Evolutionary conservation across 2,329 filamentous ascomycete species (phyloP), one percentile per base, ranked within the genome.

Genomic region (Davidsoniella neocaledoniae): DNA sequence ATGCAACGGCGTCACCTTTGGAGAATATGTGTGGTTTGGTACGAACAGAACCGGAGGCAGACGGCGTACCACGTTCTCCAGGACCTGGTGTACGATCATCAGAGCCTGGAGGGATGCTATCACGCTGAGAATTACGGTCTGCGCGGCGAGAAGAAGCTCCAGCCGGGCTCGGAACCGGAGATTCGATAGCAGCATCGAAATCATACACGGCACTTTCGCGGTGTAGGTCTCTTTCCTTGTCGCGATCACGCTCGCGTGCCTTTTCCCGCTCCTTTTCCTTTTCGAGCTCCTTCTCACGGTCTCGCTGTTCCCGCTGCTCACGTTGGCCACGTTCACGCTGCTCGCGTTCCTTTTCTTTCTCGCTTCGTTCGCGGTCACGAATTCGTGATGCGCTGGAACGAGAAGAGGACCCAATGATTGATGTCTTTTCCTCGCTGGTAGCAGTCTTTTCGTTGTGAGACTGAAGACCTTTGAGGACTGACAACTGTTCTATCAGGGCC

Each of bases 1-100:
- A 82, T 0, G 77, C 78, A 4, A 82, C 78, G 52, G 79, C 73
- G 54, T 80, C 77, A n/a, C 73, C 73, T 55, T 75, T 74, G 52
- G 68, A 65, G 56, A 80, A 81, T 12, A 70, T 65, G 12, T 50
- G 47, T 25, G 79, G 67, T 59, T 76, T 77, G 51, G 72, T 68
- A 53, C 60, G 65, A 8, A 40, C 21, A 1, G 73, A 73, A 59
- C 76, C 72, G 29, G 37, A 23, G 1, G 44, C 44, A 7, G 17
- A 46, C 19, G 44, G 44, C 29, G 44, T 46, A 17, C 40, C 33
- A 25, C 43, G 41, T 10, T 69, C 72, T 58, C 73, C 76, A 54
- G 76, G 74, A 7, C 69, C 67, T 56, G 50, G 46, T n/a, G 76
- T 75, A 43, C 51, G 42, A 21, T 50, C 47, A 21, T 53, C 51